Percentiles rank a stretch among this genome's conserved stretches.
Conservation (phyloP, 495 filamentous ascomycete genomes). For the Schizothecium vesticola region DNA sequence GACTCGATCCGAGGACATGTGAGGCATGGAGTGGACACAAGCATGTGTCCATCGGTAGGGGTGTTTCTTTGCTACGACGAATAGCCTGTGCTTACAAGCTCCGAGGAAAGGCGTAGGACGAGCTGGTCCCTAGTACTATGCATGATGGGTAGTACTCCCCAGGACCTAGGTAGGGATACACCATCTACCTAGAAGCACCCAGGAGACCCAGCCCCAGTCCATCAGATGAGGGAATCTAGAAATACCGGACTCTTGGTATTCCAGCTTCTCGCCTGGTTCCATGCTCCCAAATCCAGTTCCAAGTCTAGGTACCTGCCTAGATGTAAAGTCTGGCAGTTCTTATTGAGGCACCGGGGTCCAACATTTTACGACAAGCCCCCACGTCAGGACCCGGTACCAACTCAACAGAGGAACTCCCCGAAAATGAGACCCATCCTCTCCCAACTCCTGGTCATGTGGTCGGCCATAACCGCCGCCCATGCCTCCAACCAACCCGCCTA, state of each 20-base stretch:
- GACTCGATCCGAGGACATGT: no score
- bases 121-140: neutral
- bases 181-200: no score
- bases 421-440: neutral
- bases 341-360: neutral
- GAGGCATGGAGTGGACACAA: no score
- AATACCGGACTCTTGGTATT: neutral
- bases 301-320: no score
- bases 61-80: no score
- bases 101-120: neutral
- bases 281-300: no score
- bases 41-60: no score
- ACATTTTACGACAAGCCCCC: neutral
- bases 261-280: no score
- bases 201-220: no score
- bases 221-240: neutral
- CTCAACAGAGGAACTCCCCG: neutral
- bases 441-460: neutral
- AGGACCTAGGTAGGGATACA: no score
- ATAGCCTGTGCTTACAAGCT: neutral
- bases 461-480: neutral
- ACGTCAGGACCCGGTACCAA: no score
- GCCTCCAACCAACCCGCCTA: neutral
- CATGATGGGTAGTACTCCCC: neutral
- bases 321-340: neutral